phyloP scores from a whole-genome alignment of 495 filamentous ascomycete genomes.

The Stereocaulon alpinum region DNA sequence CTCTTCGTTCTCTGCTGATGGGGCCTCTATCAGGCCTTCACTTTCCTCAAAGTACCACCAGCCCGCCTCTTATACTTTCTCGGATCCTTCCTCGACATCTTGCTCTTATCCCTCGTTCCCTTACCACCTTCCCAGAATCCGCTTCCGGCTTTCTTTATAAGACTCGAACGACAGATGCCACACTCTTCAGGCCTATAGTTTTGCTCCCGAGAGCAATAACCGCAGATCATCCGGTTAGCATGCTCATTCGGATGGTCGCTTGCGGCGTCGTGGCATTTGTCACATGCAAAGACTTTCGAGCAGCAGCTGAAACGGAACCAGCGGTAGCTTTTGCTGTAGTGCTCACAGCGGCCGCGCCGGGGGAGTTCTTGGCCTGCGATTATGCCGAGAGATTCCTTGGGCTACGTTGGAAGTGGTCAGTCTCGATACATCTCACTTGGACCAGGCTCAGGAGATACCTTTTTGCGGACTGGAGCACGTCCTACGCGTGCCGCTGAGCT shows the following conservation, averaged over 20 bases:
- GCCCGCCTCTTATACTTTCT: constrained; percentile 53
- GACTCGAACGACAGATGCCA: constrained; percentile 58
- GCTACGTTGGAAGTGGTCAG: background rate
- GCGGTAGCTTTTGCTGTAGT: constrained; percentile 71
- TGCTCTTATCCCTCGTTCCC: constrained; percentile 58
- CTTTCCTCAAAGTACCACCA: constrained; percentile 26
- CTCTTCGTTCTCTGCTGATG: no score
- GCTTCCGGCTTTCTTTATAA: constrained; percentile 58
- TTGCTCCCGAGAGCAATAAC: constrained; percentile 74
- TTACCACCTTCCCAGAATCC: constrained; percentile 93
- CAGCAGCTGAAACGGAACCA: constrained; percentile 74
- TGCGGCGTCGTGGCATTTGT: constrained; percentile 68
- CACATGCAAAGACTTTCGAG: constrained; percentile 65
- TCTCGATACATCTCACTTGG: no score
- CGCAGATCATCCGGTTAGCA: constrained; percentile 80
- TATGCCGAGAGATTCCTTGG: constrained; percentile 64
- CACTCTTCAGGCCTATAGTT: constrained; percentile 74
- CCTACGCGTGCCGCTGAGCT: constrained; percentile 36
- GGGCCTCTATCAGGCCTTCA: background rate
- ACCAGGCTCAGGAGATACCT: constrained; percentile 26
- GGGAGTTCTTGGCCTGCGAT: constrained; percentile 73
- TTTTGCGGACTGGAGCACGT: constrained; percentile 42
- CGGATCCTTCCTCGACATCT: constrained; percentile 61
- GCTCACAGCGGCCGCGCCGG: constrained; percentile 58
- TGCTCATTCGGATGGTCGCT: constrained; percentile 71